Evolutionary conservation across 768 basidiomycete genomes (phyloP).

Genomic region (Termitomyces sp.): DNA sequence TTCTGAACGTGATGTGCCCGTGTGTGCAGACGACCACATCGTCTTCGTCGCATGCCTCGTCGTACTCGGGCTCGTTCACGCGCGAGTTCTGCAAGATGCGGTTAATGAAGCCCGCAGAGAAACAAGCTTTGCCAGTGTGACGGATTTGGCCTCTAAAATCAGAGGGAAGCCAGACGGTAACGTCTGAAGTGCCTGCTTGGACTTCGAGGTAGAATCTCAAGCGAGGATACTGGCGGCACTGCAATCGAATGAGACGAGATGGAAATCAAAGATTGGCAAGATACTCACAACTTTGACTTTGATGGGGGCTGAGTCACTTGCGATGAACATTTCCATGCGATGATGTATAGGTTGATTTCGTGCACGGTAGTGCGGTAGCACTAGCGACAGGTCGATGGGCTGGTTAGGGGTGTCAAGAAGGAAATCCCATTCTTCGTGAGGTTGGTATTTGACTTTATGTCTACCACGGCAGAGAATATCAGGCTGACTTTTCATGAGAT

Average conservation of each 20-base stretch:
- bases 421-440: constrained; percentile 63
- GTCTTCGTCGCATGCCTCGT: constrained; percentile 45
- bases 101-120: constrained; percentile 75
- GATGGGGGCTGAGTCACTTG: constrained; percentile 48
- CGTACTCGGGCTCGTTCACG: constrained; percentile 40
- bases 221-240: constrained; percentile 59
- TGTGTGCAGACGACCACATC: constrained; percentile 61
- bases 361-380: constrained; percentile 78
- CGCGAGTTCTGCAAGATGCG: constrained; percentile 56
- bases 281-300: constrained; percentile 73
- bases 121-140: constrained; percentile 47
- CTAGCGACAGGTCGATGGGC: constrained; percentile 63
- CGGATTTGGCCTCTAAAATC: constrained; percentile 74
- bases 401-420: constrained; percentile 49
- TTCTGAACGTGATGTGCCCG: constrained; percentile 65
- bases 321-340: constrained; percentile 69
- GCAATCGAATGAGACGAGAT: constrained; percentile 18
- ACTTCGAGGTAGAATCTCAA: constrained; percentile 65
- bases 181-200: constrained; percentile 60
- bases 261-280: constrained; percentile 5
- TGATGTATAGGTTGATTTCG: constrained; percentile 69
- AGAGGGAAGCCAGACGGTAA: constrained; percentile 77
- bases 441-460: constrained; percentile 64
- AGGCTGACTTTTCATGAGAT: constrained; percentile 13
- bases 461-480: constrained; percentile 41